Percentiles rank a stretch among this genome's conserved stretches.
Conservation (phyloP, 805 yeast genomes). For the Candida xyloterini region DNA sequence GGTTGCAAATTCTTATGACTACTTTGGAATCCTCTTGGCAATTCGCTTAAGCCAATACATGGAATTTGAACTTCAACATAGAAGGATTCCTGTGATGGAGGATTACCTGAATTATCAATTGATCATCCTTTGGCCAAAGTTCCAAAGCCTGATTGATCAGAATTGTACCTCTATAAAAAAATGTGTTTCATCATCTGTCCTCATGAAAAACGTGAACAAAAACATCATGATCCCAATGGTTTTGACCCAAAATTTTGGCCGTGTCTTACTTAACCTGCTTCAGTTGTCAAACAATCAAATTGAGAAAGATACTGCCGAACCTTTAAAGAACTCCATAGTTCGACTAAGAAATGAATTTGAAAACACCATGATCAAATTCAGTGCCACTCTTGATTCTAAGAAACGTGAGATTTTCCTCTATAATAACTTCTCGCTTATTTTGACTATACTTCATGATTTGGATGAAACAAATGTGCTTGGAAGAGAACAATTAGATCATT, state of each 20-base stretch:
- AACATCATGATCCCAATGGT: constrained; percentile 49
- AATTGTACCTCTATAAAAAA: constrained; percentile 72
- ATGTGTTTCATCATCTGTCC: constrained; percentile 40
- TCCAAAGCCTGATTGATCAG: constrained; percentile 70
- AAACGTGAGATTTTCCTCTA: constrained; percentile 70
- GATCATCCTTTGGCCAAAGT: constrained; percentile 80
- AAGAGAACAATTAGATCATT: constrained; percentile 20
- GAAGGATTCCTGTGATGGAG: constrained; percentile 67
- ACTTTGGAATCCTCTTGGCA: constrained; percentile 72
- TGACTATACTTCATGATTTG: constrained; percentile 47
- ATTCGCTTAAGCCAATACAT: constrained; percentile 68
- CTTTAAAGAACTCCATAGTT: constrained; percentile 63
- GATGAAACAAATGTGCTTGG: constrained; percentile 31
- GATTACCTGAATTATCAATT: constrained; percentile 65
- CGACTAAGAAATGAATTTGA: constrained; percentile 81
- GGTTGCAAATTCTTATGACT: constrained; percentile 53
- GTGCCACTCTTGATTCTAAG: constrained; percentile 42
- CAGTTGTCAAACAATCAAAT: constrained; percentile 42
- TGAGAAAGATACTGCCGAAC: constrained; percentile 51
- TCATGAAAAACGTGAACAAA: constrained; percentile 25
- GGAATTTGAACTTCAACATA: constrained; percentile 62
- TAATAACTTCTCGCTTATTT: constrained; percentile 64
- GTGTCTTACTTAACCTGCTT: constrained; percentile 65
- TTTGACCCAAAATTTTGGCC: constrained; percentile 78
- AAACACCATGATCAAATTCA: constrained; percentile 66